Evolutionary conservation across 768 basidiomycete species (phyloP), one percentile per base, ranked within the genome.

Genomic region (Tricholoma matsutake): DNA sequence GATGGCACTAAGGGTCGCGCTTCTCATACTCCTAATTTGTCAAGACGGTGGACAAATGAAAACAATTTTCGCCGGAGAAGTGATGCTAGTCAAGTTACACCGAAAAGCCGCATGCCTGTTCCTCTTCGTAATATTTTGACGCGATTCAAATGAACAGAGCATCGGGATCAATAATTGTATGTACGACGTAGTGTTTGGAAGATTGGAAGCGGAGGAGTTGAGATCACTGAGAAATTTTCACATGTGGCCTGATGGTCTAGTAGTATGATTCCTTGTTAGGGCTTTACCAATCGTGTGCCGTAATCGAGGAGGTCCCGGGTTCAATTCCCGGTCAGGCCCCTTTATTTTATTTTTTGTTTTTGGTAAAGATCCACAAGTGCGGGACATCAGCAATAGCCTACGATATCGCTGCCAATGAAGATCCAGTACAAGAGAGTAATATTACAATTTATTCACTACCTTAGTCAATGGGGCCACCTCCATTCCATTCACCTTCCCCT

Each of bases 71-170:
- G 72, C 55, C 70, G 75, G 43, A 73, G 65, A 20, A 68, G 64
- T 58, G 61, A 39, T n/a, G 62, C 59, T 16, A 63, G 59, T 18
- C 65, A 63, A 39, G 59, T 60, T 47, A 57, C 70, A 11, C 72
- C 71, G 57, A 77, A 76, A 65, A 81, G 76, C 65, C 75, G 79
- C 7, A 77, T 81, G 76, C 80, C 78, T 25, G 71, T 76, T 18
- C 79, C 80, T 34, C 72, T 82, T 39, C 76, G 78, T 31, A 80
- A 76, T 65, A 80, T 82, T 52, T 70, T 82, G 52, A 80, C 78
- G 35, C 70, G 78, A 28, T 81, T 82, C 68, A 81, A 81, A 64
- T 80, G 63, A 71, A 49, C 4, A 4, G 28, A 25, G 6, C 14
- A 1, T 25, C 11, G 28, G 43, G 20, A 45, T 9, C 3, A 18